Conservation (phyloP, 176 grass and related monocot species). For the Eleusine indica region DNA sequence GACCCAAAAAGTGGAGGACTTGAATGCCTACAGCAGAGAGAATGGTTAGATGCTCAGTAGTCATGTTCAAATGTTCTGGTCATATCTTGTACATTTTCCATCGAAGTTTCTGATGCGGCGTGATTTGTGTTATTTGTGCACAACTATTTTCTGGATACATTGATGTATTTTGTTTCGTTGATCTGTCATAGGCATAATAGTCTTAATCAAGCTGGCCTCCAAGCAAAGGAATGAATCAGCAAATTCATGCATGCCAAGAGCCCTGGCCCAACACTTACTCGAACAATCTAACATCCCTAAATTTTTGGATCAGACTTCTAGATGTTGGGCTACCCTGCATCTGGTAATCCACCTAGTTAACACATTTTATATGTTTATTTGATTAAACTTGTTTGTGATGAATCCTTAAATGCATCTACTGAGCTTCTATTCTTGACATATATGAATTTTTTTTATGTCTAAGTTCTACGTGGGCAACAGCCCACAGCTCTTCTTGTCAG, state of each 20-base stretch:
- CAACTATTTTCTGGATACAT: conserved; percentile 3
- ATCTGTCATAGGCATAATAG: neutral
- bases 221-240: neutral
- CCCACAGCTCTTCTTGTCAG: neutral
- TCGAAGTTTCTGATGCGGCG: conserved; percentile 16
- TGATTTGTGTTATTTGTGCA: neutral
- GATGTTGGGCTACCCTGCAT: neutral
- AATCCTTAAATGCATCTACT: neutral
- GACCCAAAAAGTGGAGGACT: neutral
- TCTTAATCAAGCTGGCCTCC: neutral
- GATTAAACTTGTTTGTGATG: conserved; percentile 4
- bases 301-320: neutral
- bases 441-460: neutral
- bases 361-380: neutral
- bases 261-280: neutral
- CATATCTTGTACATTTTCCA: neutral
- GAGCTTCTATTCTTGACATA: neutral
- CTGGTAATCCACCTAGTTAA: neutral
- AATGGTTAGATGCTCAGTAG: neutral
- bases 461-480: neutral
- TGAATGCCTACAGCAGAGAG: neutral
- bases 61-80: neutral
- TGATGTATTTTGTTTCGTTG: neutral
- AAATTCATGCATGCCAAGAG: neutral
- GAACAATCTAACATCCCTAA: neutral